Conservation (phyloP, 805 yeast genomes). For the Candida loeiensis region DNA sequence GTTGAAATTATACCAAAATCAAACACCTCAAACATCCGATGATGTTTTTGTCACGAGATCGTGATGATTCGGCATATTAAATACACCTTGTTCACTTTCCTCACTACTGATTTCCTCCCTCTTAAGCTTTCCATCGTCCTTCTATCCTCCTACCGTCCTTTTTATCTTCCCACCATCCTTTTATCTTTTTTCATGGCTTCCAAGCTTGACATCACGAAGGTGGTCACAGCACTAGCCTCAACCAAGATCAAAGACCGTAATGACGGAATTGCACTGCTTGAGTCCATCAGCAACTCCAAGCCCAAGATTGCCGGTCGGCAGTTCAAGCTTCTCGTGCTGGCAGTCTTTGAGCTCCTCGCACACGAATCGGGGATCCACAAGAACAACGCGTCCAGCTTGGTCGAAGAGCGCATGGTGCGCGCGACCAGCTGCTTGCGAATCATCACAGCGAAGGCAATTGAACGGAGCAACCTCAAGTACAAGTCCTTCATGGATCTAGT, state of each 20-base stretch:
- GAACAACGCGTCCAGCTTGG: constrained; percentile 22
- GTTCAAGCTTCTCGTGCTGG: constrained; percentile 20
- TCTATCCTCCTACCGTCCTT: too few relatives aligned
- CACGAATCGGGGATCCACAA: constrained; percentile 32
- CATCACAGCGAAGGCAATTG: constrained; percentile 17
- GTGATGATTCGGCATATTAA: too few relatives aligned
- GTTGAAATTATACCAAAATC: too few relatives aligned
- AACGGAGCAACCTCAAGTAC: constrained; percentile 17
- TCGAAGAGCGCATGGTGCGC: constrained; percentile 26
- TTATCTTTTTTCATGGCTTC: constrained; percentile 7
- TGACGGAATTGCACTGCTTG: constrained; percentile 40
- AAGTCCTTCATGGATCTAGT: constrained; percentile 21
- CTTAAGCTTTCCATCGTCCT: too few relatives aligned
- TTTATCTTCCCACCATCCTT: too few relatives aligned
- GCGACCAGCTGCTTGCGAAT: constrained; percentile 31
- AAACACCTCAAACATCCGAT: too few relatives aligned
- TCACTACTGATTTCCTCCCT: too few relatives aligned
- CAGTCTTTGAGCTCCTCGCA: constrained; percentile 27
- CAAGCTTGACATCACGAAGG: constrained; percentile 17
- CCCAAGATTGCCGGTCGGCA: constrained; percentile 19
- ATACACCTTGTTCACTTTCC: too few relatives aligned
- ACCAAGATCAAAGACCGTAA: constrained; percentile 52
- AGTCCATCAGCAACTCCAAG: constrained; percentile 17
- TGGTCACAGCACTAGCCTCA: constrained; percentile 28
- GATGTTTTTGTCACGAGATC: too few relatives aligned